Percentiles rank a stretch among this genome's conserved stretches.
Conservation (phyloP, 768 basidiomycete species). For the Macrolepiota dolichaula region DNA sequence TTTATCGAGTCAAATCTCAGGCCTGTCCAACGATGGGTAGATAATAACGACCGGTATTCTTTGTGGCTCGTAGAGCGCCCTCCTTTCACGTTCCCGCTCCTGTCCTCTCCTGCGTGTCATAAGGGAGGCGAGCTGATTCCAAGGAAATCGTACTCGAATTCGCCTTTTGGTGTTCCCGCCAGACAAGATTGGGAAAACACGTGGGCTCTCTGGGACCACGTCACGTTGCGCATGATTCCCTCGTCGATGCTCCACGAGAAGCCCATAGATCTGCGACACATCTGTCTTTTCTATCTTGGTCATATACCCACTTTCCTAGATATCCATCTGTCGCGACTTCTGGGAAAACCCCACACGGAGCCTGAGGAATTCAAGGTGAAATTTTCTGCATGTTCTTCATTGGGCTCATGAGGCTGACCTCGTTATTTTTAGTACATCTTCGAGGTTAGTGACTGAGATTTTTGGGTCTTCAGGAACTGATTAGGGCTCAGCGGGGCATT, state of each 20-base stretch:
- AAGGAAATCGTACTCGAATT: constrained; percentile 14
- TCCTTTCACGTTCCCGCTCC: constrained; percentile 68
- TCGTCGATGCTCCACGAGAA: constrained; percentile 81
- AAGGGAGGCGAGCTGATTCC: constrained; percentile 3
- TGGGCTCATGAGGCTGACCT: background rate
- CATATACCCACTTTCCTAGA: constrained; percentile 94
- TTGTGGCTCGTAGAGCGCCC: constrained; percentile 92
- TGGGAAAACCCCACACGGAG: constrained; percentile 78
- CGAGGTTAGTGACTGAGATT: constrained; percentile 42
- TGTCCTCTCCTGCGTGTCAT: constrained; percentile 35
- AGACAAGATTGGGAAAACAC: constrained; percentile 76
- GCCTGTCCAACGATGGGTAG: constrained; percentile 83
- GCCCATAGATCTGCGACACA: constrained; percentile 92
- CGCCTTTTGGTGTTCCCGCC: constrained; percentile 68
- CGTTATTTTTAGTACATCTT: constrained; percentile 56
- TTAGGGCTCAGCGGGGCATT: constrained; percentile 71
- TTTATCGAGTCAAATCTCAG: constrained; percentile 79
- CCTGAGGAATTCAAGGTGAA: constrained; percentile 74
- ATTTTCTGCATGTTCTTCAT: background rate
- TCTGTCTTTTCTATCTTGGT: constrained; percentile 95
- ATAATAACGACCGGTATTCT: constrained; percentile 67
- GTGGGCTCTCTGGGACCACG: constrained; percentile 88
- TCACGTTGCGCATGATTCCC: constrained; percentile 85
- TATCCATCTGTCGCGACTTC: constrained; percentile 76
- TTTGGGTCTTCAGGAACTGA: background rate